Conservation (phyloP, 495 filamentous ascomycete species). For the Chaetomium fimeti region DNA sequence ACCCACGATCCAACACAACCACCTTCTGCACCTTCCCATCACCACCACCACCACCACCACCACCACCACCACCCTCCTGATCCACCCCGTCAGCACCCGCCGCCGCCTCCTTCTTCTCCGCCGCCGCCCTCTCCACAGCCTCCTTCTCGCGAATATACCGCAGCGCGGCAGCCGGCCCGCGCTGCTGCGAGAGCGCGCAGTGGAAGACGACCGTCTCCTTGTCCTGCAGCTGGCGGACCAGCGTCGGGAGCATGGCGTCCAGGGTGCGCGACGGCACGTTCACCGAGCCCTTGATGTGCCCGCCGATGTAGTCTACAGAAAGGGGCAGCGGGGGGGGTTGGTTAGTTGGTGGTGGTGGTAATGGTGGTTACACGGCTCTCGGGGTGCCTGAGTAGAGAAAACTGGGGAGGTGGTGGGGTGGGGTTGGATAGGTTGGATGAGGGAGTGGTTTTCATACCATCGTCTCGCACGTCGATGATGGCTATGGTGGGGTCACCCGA, state of each 20-base stretch:
- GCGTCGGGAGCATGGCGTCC: constrained; percentile 73
- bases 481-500: constrained; percentile 49
- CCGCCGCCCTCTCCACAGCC: constrained; percentile 21
- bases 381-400: no score
- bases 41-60: constrained; percentile 6
- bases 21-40: constrained; percentile 62
- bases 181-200: constrained; percentile 88
- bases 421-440: not conserved
- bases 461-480: constrained; percentile 87
- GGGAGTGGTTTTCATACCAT: constrained; percentile 50
- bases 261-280: constrained; percentile 74
- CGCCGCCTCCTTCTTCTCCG: constrained; percentile 12
- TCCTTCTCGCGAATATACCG: constrained; percentile 66
- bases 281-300: constrained; percentile 75
- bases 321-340: not conserved
- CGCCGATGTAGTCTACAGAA: constrained; percentile 81
- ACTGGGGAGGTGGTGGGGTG: not conserved
- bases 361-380: no score
- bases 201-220: constrained; percentile 90
- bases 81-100: not conserved
- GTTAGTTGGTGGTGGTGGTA: not conserved
- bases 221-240: constrained; percentile 73
- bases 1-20: constrained; percentile 79
- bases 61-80: constrained; percentile 1
- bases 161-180: constrained; percentile 70